A percentile compares a stretch with the other conserved stretches of the same genome.
Evolutionary conservation across 2,329 filamentous ascomycete species (phyloP).

Genomic region (Curvularia sp.): DNA sequence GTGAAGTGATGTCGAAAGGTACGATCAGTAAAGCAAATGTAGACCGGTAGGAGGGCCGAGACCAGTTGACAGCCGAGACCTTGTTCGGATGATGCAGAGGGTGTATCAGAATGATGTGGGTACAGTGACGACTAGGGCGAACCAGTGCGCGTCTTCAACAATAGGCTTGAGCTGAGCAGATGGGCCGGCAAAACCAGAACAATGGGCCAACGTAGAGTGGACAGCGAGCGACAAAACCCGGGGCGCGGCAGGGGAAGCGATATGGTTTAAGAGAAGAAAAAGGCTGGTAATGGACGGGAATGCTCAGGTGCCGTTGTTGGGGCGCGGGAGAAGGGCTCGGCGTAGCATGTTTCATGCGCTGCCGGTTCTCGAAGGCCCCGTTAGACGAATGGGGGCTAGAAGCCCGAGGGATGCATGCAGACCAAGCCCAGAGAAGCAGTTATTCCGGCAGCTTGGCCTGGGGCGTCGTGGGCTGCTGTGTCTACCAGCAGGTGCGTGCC

Average conservation of each 20-base stretch:
- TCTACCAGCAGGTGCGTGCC: conserved; percentile 1
- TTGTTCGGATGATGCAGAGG: conserved; percentile 34
- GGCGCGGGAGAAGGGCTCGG: conserved; percentile 18
- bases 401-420: conserved; percentile 18
- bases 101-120: conserved; percentile 21
- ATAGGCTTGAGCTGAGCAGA: conserved; percentile 3
- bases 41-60: conserved; percentile 18
- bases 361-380: conserved; percentile 29
- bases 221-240: conserved; percentile 10
- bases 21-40: conserved; percentile 29
- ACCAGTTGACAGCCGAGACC: conserved; percentile 26
- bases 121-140: conserved; percentile 4
- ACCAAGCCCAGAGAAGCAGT: conserved; percentile 28
- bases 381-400: conserved; percentile 19
- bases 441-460: conserved; percentile 18
- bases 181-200: background rate
- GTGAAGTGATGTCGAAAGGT: conserved; percentile 5
- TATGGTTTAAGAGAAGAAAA: conserved; percentile 16
- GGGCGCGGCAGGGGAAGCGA: conserved; percentile 3
- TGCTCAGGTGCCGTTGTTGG: conserved; percentile 23
- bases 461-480: conserved; percentile 6
- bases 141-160: conserved; percentile 1
- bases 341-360: conserved; percentile 25
- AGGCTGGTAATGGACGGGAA: conserved; percentile 19
- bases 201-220: background rate